These are phyloP conservation scores for Solanum etuberosum DNA, from an alignment of 257 asterid species.

Conservation along the genomic window DNA sequence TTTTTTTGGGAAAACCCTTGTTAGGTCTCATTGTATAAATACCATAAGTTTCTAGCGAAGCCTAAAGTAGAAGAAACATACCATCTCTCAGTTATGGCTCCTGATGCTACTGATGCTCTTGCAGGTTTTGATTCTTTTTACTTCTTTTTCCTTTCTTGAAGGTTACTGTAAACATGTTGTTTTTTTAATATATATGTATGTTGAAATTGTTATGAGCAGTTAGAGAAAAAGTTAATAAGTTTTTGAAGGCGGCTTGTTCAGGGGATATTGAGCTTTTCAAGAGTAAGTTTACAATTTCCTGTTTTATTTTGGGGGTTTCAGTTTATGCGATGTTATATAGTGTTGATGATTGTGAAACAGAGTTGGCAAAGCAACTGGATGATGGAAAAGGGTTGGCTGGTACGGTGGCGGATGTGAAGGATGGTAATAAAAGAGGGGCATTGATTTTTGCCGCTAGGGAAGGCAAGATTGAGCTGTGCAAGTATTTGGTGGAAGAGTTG, in stretches of 20 bases:
- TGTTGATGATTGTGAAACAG: constrained; percentile 16
- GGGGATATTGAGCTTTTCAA: constrained; percentile 62
- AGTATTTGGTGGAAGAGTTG: constrained; percentile 81
- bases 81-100: constrained; percentile 14
- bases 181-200: background rate
- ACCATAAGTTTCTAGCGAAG: background rate
- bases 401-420: constrained; percentile 72
- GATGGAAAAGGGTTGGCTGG: constrained; percentile 68
- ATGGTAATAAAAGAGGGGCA: constrained; percentile 96
- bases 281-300: constrained; percentile 30
- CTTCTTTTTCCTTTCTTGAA: background rate
- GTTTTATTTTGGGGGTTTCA: background rate
- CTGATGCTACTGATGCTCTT: constrained; percentile 81
- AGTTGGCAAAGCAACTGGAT: constrained; percentile 58
- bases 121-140: constrained; percentile 36
- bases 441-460: constrained; percentile 92
- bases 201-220: constrained; percentile 25
- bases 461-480: constrained; percentile 81
- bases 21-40: background rate
- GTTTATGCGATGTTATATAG: background rate
- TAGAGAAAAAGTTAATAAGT: constrained; percentile 59
- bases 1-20: background rate
- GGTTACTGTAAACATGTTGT: background rate
- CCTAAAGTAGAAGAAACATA: background rate
- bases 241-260: constrained; percentile 62